These are phyloP conservation scores for Dacryopinax spathularia DNA, from an alignment of 768 basidiomycete species.

Conservation along the genomic window DNA sequence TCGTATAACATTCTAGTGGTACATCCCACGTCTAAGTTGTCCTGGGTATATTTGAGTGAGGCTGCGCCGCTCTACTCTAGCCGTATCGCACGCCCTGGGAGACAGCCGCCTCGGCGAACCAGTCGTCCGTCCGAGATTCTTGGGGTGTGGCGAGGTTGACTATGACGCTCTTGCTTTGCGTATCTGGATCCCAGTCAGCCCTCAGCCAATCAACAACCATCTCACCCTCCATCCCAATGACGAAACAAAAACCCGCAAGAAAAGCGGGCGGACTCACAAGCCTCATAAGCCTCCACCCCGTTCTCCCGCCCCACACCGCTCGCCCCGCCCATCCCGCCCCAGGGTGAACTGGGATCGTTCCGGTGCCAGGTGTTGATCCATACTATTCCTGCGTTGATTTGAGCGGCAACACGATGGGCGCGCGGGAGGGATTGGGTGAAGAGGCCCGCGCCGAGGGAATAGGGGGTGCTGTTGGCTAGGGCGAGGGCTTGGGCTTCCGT, in stretches of 20 bases:
- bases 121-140: conserved; percentile 56
- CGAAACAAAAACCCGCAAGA: neutral
- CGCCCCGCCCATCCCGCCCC: conserved; percentile 43
- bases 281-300: conserved; percentile 63
- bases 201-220: neutral
- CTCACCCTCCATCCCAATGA: neutral
- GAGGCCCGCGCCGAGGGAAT: conserved; percentile 66
- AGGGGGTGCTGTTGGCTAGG: conserved; percentile 62
- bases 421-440: conserved; percentile 66
- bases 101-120: conserved; percentile 29
- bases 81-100: conserved; percentile 6
- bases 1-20: too few relatives aligned
- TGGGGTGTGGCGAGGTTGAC: conserved; percentile 53
- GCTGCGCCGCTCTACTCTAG: neutral
- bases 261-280: conserved; percentile 38
- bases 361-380: conserved; percentile 87
- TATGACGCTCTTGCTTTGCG: conserved; percentile 71
- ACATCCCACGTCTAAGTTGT: neutral
- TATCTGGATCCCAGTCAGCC: conserved; percentile 34
- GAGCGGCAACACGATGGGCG: conserved; percentile 57
- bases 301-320: conserved; percentile 82
- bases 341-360: conserved; percentile 79
- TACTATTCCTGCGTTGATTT: conserved; percentile 60
- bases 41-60: neutral
- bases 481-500: conserved; percentile 48